A percentile compares a stretch with the other conserved stretches of the same genome.
phyloP scores from a whole-genome alignment of 257 asterid genomes.

The Petunia axillaris region DNA sequence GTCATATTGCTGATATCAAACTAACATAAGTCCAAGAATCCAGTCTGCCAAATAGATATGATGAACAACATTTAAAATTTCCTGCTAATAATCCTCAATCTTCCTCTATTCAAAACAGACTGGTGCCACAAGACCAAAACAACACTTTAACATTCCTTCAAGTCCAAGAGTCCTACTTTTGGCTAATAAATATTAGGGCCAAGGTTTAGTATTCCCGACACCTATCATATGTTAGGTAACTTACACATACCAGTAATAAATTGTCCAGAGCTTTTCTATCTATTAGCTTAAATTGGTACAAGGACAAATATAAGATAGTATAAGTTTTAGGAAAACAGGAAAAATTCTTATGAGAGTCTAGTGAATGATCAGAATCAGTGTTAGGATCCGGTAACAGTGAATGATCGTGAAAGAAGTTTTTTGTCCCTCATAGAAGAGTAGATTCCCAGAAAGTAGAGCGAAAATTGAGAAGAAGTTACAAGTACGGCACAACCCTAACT shows the following conservation, averaged over 20 bases:
- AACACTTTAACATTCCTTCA: not conserved
- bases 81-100: slow-evolving; percentile 11
- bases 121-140: slow-evolving; percentile 5
- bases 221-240: not conserved
- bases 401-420: not conserved
- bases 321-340: not conserved
- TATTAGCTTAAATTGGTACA: not conserved
- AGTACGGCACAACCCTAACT: not conserved
- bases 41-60: slow-evolving; percentile 11
- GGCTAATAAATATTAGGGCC: not conserved
- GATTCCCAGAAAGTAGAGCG: slow-evolving; percentile 15
- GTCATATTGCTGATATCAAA: not conserved
- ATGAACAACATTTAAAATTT: slow-evolving; percentile 5
- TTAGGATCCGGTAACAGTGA: not conserved
- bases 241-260: not conserved
- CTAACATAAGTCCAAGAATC: not conserved
- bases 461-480: not conserved
- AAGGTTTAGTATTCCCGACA: not conserved
- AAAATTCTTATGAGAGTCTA: not conserved
- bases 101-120: not conserved
- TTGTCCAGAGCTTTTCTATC: not conserved
- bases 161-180: not conserved
- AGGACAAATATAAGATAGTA: not conserved
- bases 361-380: not conserved
- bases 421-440: not conserved